Percentiles rank a stretch among this genome's conserved stretches.
phyloP scores from a whole-genome alignment of 805 yeast species.

The Yarrowia phangngaensis region DNA sequence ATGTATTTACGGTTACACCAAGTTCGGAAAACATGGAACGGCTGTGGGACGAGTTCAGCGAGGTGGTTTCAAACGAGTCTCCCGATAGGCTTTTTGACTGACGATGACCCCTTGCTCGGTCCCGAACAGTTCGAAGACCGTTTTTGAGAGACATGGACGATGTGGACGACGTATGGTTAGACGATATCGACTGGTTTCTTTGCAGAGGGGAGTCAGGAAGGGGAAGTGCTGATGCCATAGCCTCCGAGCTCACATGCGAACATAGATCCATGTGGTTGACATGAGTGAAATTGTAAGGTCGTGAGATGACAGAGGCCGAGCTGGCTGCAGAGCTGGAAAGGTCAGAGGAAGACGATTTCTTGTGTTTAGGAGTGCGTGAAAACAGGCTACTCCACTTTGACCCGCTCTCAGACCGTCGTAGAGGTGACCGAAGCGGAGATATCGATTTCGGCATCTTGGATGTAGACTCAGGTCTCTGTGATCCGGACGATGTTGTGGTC shows the following conservation, averaged over 20 bases:
- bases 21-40: slow-evolving; percentile 7
- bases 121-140: slow-evolving; percentile 6
- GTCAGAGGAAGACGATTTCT: slow-evolving; percentile 7
- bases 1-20: slow-evolving; percentile 5
- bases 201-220: slow-evolving; percentile 1
- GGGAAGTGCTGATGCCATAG: background rate
- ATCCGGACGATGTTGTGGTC: background rate
- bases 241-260: background rate
- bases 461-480: slow-evolving; percentile 1
- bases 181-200: slow-evolving; percentile 5
- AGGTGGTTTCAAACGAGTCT: slow-evolving; percentile 6
- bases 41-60: slow-evolving; percentile 8
- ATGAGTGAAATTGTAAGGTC: slow-evolving; percentile 11
- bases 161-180: background rate
- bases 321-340: background rate
- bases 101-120: slow-evolving; percentile 8
- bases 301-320: background rate
- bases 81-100: slow-evolving; percentile 7
- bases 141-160: background rate
- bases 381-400: slow-evolving; percentile 3
- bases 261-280: background rate
- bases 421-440: slow-evolving; percentile 12
- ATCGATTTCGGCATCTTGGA: slow-evolving; percentile 9
- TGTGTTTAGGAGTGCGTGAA: slow-evolving; percentile 14
- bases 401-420: slow-evolving; percentile 7